phyloP scores from a whole-genome alignment of 1,284 basidiomycete species.

The Stygiomarasmius scandens region DNA sequence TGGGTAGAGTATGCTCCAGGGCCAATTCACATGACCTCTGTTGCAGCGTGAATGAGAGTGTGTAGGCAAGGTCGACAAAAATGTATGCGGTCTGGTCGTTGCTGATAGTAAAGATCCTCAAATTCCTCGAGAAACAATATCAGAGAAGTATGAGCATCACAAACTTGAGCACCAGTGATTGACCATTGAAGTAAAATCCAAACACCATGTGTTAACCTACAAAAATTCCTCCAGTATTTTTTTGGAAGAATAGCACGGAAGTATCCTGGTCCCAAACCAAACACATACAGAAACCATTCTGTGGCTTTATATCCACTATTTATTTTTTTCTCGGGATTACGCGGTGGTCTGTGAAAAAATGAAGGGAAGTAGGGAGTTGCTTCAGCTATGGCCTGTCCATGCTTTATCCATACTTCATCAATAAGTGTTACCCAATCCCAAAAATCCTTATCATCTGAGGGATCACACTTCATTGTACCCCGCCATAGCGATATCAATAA shows the following conservation, averaged over 20 bases:
- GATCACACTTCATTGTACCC: slow-evolving; percentile 26
- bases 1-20: slow-evolving; percentile 27
- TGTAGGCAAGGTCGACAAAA: slow-evolving; percentile 35
- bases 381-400: slow-evolving; percentile 30
- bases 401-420: slow-evolving; percentile 27
- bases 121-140: slow-evolving; percentile 27
- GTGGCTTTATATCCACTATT: slow-evolving; percentile 37
- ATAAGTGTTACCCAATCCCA: slow-evolving; percentile 38
- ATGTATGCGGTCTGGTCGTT: slow-evolving; percentile 28
- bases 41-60: slow-evolving; percentile 24
- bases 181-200: slow-evolving; percentile 24
- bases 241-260: slow-evolving; percentile 28
- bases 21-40: slow-evolving; percentile 28
- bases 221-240: slow-evolving; percentile 26
- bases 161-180: slow-evolving; percentile 18
- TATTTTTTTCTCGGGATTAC: slow-evolving; percentile 37
- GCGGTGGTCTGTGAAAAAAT: slow-evolving; percentile 34
- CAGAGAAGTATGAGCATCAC: slow-evolving; percentile 17
- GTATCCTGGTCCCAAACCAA: slow-evolving; percentile 31
- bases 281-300: slow-evolving; percentile 36
- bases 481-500: slow-evolving; percentile 33
- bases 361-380: slow-evolving; percentile 32
- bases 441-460: slow-evolving; percentile 17
- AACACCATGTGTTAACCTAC: slow-evolving; percentile 26
- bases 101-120: slow-evolving; percentile 30